These are phyloP conservation scores for Fusarium humuli DNA, from an alignment of 2,329 filamentous ascomycete genomes.

Conservation along the genomic window DNA sequence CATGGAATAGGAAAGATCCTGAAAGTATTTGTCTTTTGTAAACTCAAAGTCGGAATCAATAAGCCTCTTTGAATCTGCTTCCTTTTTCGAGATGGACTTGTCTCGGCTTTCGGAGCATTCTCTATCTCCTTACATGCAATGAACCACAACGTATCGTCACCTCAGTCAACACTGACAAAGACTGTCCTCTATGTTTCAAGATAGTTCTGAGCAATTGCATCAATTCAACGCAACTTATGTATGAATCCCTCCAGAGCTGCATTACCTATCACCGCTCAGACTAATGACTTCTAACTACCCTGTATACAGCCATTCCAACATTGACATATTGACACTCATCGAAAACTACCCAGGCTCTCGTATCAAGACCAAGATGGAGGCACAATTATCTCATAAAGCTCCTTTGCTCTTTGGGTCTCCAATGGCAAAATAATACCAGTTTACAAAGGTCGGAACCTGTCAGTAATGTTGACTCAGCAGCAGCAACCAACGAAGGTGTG, in stretches of 20 bases:
- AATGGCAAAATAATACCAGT: no score
- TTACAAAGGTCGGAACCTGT: neutral
- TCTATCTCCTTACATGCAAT: neutral
- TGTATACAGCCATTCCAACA: neutral
- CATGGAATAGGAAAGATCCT: neutral
- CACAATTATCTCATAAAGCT: accelerated
- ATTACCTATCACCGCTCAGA: neutral
- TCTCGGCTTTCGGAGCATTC: neutral
- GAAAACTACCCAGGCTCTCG: neutral
- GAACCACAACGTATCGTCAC: neutral
- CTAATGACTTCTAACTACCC: neutral
- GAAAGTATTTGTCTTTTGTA: neutral
- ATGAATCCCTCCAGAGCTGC: neutral
- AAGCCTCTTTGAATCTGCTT: neutral
- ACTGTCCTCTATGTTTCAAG: neutral
- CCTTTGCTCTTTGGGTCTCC: neutral
- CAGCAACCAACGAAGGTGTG: neutral
- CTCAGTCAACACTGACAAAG: neutral
- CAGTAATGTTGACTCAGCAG: neutral
- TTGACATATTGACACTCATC: neutral
- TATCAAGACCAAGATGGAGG: no score
- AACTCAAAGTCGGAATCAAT: neutral
- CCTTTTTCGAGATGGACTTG: neutral
- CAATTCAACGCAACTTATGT: neutral
- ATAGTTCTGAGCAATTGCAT: neutral